Conservation (phyloP, 139 green algal genomes). For the Eudorina sp. region DNA sequence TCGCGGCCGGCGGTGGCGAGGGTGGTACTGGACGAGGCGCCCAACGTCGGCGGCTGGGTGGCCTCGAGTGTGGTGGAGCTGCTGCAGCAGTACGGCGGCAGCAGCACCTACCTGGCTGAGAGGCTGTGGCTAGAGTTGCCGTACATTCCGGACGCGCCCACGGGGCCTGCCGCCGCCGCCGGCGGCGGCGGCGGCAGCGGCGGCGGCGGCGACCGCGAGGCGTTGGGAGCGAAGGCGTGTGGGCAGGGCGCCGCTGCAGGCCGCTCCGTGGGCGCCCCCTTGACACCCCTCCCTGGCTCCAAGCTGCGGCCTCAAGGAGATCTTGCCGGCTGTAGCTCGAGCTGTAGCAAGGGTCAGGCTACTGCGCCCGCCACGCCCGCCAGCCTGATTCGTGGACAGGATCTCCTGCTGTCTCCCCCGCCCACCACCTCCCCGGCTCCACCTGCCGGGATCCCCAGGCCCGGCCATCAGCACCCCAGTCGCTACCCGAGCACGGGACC, state of each 20-base stretch:
- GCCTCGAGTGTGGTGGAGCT: not conserved
- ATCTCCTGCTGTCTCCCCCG: not conserved
- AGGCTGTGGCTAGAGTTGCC: not conserved
- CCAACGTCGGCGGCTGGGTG: constrained; percentile 42
- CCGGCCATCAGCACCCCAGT: too few relatives aligned
- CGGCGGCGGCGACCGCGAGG: not conserved
- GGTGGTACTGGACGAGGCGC: constrained; percentile 24
- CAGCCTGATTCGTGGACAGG: not conserved
- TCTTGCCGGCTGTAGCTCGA: too few relatives aligned
- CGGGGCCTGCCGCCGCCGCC: not conserved
- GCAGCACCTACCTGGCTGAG: constrained; percentile 38
- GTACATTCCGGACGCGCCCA: too few relatives aligned
- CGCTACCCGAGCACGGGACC: too few relatives aligned
- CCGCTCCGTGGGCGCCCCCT: too few relatives aligned
- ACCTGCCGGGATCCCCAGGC: too few relatives aligned
- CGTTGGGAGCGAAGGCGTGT: not conserved
- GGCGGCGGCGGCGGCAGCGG: not conserved
- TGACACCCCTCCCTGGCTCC: too few relatives aligned
- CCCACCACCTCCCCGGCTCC: not conserved
- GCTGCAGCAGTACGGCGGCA: not conserved
- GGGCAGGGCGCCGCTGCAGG: not conserved
- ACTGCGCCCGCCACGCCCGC: not conserved
- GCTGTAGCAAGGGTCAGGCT: too few relatives aligned
- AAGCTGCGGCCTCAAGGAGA: too few relatives aligned
- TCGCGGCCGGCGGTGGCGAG: not conserved